Evolutionary conservation across 768 basidiomycete genomes (phyloP).

Genomic region (Cytidiella melzeri): DNA sequence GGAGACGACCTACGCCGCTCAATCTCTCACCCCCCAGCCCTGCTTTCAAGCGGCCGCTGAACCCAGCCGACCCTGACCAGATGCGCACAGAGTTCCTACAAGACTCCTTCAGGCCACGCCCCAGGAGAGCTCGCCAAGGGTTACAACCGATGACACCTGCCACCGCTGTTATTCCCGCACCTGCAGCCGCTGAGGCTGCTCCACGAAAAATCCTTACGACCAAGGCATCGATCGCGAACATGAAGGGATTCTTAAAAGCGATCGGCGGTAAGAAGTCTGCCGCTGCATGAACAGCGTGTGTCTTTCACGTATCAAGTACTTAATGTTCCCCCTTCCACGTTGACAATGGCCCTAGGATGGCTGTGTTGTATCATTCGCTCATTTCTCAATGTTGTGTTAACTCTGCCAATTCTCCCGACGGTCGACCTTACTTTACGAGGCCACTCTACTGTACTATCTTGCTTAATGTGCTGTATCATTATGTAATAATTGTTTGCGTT

Average conservation of each 20-base stretch:
- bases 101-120: slow-evolving; percentile 36
- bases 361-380: background rate
- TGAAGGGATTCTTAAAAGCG: slow-evolving; percentile 29
- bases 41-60: slow-evolving; percentile 26
- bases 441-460: too few relatives aligned
- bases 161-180: background rate
- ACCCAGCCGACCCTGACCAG: slow-evolving; percentile 30
- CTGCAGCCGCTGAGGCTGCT: background rate
- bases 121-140: background rate
- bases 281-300: slow-evolving; percentile 11
- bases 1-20: slow-evolving; percentile 39
- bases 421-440: slow-evolving; percentile 5
- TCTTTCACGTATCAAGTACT: background rate
- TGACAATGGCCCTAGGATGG: background rate
- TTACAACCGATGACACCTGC: background rate
- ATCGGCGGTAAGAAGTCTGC: slow-evolving; percentile 20
- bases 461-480: too few relatives aligned
- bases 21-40: slow-evolving; percentile 30
- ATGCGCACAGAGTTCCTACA: slow-evolving; percentile 37
- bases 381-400: background rate
- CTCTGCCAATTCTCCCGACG: slow-evolving; percentile 1
- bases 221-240: slow-evolving; percentile 14
- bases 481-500: too few relatives aligned
- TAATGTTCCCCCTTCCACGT: background rate
- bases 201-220: background rate